A percentile compares a stretch with the other conserved stretches of the same genome.
phyloP scores from a whole-genome alignment of 2,329 filamentous ascomycete species.

The Arachnomyces sp. region DNA sequence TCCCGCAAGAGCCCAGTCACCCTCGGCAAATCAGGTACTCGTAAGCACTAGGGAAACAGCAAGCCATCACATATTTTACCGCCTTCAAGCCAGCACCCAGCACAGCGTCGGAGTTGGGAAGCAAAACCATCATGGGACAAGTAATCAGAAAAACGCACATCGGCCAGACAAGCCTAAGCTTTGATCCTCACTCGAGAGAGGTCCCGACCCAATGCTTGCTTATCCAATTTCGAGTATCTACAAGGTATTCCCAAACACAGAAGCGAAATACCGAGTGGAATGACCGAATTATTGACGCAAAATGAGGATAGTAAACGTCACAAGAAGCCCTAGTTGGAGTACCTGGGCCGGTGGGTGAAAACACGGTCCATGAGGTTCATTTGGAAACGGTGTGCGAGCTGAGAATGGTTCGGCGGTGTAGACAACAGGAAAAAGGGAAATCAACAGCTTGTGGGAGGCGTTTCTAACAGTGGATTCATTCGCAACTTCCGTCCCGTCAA shows the following conservation, averaged over 20 bases:
- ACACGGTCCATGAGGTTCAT: no score
- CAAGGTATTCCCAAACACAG: no score
- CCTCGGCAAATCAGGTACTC: constrained; percentile 12
- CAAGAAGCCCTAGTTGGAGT: no score
- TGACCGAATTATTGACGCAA: no score
- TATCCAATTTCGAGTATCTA: constrained; percentile 12
- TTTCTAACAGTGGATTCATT: no score
- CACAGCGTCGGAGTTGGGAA: constrained; percentile 2
- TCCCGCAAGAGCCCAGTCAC: constrained; percentile 3
- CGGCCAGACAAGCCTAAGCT: constrained; percentile 77
- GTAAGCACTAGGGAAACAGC: constrained; percentile 7
- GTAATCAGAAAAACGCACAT: constrained; percentile 25
- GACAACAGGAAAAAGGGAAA: no score
- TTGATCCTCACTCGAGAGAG: constrained; percentile 92
- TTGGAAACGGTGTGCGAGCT: no score
- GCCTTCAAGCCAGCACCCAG: constrained; percentile 6
- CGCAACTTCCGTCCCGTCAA: background rate
- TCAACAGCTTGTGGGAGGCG: no score
- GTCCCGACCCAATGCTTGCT: constrained; percentile 51
- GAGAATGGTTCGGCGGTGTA: no score
- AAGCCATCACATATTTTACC: constrained; percentile 13
- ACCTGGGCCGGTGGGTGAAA: no score
- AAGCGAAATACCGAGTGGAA: no score
- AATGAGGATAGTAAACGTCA: no score
- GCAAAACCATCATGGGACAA: constrained; percentile 9